These are phyloP conservation scores for Lasiosphaeris hirsuta DNA, from an alignment of 495 filamentous ascomycete species.

Conservation along the genomic window DNA sequence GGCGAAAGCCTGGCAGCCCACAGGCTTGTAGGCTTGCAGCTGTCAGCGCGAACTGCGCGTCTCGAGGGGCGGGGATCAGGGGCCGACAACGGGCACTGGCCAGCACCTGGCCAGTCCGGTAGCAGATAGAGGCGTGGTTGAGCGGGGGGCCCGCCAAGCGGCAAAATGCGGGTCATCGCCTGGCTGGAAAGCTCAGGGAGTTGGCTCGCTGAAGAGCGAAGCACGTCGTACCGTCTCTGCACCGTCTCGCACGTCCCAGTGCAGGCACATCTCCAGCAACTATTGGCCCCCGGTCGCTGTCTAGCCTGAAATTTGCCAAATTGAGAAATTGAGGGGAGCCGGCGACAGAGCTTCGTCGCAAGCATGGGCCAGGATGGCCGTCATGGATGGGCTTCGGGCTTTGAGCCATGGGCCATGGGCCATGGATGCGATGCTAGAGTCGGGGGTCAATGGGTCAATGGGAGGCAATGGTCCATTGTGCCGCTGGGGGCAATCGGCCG, in stretches of 20 bases:
- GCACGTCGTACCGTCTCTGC: background rate
- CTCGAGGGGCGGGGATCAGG: too few species aligned
- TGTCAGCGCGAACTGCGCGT: too few species aligned
- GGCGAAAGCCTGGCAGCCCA: too few species aligned
- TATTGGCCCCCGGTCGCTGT: conserved; percentile 10
- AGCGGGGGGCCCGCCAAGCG: conserved; percentile 5
- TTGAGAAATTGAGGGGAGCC: conserved; percentile 4
- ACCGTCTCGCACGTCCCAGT: background rate
- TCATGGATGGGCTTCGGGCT: too few species aligned
- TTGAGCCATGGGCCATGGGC: too few species aligned
- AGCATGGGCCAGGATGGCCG: too few species aligned
- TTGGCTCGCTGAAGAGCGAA: background rate
- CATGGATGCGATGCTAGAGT: too few species aligned
- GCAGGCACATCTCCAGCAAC: background rate
- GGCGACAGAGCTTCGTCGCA: background rate
- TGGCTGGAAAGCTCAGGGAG: background rate
- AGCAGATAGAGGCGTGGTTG: background rate
- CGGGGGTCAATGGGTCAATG: background rate
- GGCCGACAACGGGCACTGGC: too few species aligned
- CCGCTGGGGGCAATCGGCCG: too few species aligned
- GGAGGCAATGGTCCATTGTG: background rate
- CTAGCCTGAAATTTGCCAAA: conserved; percentile 21
- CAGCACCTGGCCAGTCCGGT: background rate
- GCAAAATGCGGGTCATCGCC: conserved; percentile 12
- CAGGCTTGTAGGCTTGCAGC: too few species aligned